Evolutionary conservation across 805 yeast species (phyloP).

Genomic region (Lipomyces oligophaga): DNA sequence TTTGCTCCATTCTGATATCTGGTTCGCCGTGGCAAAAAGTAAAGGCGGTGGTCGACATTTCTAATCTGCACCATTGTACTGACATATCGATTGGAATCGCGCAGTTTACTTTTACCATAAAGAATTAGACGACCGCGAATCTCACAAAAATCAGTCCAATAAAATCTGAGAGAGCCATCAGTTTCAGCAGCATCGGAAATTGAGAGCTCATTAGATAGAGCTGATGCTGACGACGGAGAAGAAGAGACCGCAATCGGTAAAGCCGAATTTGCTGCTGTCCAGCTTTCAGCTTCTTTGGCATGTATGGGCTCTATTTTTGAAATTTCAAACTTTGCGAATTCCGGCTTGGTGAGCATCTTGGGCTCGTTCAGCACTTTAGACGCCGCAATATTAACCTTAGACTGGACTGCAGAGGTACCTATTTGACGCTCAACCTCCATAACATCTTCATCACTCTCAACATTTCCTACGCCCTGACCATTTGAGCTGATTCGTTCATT

Average conservation of each 20-base stretch:
- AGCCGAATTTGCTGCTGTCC: conserved; percentile 16
- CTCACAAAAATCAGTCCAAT: conserved; percentile 87
- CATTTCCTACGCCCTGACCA: neutral
- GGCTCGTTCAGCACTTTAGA: conserved; percentile 1
- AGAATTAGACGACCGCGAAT: conserved; percentile 63
- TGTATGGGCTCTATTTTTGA: conserved; percentile 2
- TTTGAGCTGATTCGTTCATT: neutral
- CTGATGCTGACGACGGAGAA: conserved; percentile 10
- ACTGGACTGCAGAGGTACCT: conserved; percentile 1
- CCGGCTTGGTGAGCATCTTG: neutral
- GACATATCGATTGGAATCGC: conserved; percentile 48
- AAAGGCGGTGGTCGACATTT: conserved; percentile 67
- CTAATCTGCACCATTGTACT: conserved; percentile 75
- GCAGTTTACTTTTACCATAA: conserved; percentile 68
- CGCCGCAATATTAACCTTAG: conserved; percentile 19
- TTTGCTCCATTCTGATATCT: conserved; percentile 42
- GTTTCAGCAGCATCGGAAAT: conserved; percentile 40
- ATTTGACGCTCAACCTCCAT: conserved; percentile 20
- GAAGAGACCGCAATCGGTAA: conserved; percentile 13
- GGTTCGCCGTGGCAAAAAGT: conserved; percentile 63
- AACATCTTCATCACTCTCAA: conserved; percentile 20
- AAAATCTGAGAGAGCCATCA: conserved; percentile 62
- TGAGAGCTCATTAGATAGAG: conserved; percentile 29
- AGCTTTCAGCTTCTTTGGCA: conserved; percentile 5
- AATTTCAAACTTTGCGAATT: neutral